Percentiles rank a stretch among this genome's conserved stretches.
Conservation (phyloP, 208 protist species). For the Acanthamoeba polyphaga region DNA sequence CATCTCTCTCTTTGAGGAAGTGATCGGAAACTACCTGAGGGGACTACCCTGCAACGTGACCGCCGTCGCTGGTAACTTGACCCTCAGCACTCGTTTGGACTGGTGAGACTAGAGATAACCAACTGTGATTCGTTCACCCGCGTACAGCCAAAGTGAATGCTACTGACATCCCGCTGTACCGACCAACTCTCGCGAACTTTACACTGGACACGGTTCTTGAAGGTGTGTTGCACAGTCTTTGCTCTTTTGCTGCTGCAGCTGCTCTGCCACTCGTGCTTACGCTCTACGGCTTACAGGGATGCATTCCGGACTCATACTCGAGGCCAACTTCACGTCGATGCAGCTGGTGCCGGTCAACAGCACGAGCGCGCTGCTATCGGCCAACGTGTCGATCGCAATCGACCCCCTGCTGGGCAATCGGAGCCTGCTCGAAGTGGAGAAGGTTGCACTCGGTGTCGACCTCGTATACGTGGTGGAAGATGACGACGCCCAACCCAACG, state of each 20-base stretch:
- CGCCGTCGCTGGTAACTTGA: not conserved
- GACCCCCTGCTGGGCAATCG: not conserved
- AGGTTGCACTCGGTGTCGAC: not conserved
- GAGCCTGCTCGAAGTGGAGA: not conserved
- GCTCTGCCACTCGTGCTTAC: not conserved
- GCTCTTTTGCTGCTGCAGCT: too few relatives aligned
- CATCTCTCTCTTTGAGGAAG: constrained; percentile 4
- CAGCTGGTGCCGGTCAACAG: constrained; percentile 9
- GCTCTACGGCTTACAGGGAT: not conserved
- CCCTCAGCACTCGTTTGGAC: not conserved
- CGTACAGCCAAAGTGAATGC: not conserved
- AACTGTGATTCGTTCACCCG: not conserved
- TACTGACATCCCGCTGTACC: constrained; percentile 26
- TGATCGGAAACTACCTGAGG: constrained; percentile 29
- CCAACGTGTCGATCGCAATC: not conserved
- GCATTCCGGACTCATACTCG: not conserved
- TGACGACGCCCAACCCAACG: not conserved
- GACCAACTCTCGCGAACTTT: constrained; percentile 2
- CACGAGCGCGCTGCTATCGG: not conserved
- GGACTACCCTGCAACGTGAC: not conserved
- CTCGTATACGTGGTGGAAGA: not conserved
- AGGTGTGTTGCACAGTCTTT: not conserved
- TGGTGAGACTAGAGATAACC: not conserved
- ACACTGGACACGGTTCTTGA: not conserved
- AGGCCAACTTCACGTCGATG: constrained; percentile 1